Evolutionary conservation across 1,284 basidiomycete species (phyloP).

Genomic region (Austropuccinia psidii): DNA sequence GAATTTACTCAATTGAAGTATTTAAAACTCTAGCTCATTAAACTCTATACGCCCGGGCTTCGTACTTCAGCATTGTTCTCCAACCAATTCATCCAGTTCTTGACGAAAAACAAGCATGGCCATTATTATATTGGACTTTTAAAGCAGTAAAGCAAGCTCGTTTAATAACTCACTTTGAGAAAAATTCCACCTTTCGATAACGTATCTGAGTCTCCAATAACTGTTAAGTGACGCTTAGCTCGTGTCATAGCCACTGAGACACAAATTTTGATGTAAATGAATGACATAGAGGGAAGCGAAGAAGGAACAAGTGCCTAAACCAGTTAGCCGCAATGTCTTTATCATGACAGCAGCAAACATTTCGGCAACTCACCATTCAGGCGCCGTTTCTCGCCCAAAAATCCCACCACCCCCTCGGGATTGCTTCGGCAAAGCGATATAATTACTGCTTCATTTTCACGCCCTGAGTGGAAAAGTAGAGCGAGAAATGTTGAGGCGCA

Average conservation of each 20-base stretch:
- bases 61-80: constrained; percentile 84
- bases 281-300: background rate
- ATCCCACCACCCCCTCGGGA: constrained; percentile 72
- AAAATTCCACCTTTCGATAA: constrained; percentile 71
- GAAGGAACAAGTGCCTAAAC: background rate
- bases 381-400: constrained; percentile 78
- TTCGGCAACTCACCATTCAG: constrained; percentile 61
- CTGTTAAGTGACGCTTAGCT: constrained; percentile 75
- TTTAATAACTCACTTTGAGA: constrained; percentile 53
- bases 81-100: constrained; percentile 77
- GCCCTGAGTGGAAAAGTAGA: background rate
- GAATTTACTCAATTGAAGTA: no score
- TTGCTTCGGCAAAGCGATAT: constrained; percentile 84
- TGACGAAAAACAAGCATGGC: constrained; percentile 19
- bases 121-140: background rate
- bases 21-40: no score
- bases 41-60: no score
- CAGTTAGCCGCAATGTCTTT: background rate
- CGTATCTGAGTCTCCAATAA: constrained; percentile 84
- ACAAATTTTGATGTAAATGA: constrained; percentile 44
- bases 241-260: constrained; percentile 96
- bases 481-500: constrained; percentile 51
- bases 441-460: constrained; percentile 62
- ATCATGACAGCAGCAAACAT: constrained; percentile 13
- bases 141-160: background rate